These are phyloP conservation scores for Psilocybe subaeruginosa DNA, from an alignment of 768 basidiomycete genomes.

Conservation along the genomic window DNA sequence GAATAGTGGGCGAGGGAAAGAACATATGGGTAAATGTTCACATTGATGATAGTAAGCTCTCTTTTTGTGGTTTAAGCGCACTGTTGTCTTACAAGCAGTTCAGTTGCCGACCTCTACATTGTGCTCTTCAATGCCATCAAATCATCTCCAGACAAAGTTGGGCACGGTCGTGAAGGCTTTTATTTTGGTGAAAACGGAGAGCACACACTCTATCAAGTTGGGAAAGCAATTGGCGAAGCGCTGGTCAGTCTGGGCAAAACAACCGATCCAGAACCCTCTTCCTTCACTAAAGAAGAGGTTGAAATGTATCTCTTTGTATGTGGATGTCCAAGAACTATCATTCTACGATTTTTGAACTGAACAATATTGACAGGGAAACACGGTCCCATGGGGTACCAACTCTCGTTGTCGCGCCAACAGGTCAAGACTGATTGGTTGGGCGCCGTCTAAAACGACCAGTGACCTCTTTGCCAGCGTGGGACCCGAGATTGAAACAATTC, in stretches of 20 bases:
- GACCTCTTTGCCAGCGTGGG: conserved; percentile 47
- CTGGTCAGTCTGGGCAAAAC: conserved; percentile 40
- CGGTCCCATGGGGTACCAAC: conserved; percentile 37
- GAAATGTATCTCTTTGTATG: conserved; percentile 37
- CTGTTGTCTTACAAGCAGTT: background rate
- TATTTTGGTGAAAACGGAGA: conserved; percentile 60
- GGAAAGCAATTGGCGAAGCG: conserved; percentile 38
- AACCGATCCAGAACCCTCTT: conserved; percentile 40
- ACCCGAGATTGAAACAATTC: conserved; percentile 28
- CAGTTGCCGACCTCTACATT: conserved; percentile 49
- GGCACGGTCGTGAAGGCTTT: conserved; percentile 52
- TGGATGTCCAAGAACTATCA: background rate
- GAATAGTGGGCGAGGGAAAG: conserved; percentile 57
- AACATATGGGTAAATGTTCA: conserved; percentile 64
- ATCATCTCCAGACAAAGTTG: conserved; percentile 24
- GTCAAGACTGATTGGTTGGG: conserved; percentile 47
- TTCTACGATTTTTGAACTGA: background rate
- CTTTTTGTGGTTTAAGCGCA: background rate
- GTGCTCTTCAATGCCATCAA: conserved; percentile 41
- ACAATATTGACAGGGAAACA: conserved; percentile 26
- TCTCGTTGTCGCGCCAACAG: conserved; percentile 40
- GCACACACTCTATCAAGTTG: conserved; percentile 41
- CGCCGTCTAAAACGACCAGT: conserved; percentile 38
- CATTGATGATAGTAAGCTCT: conserved; percentile 50
- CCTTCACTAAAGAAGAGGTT: conserved; percentile 50